Conservation (phyloP, 2,329 filamentous ascomycete genomes). For the Aspergillus intermedius region DNA sequence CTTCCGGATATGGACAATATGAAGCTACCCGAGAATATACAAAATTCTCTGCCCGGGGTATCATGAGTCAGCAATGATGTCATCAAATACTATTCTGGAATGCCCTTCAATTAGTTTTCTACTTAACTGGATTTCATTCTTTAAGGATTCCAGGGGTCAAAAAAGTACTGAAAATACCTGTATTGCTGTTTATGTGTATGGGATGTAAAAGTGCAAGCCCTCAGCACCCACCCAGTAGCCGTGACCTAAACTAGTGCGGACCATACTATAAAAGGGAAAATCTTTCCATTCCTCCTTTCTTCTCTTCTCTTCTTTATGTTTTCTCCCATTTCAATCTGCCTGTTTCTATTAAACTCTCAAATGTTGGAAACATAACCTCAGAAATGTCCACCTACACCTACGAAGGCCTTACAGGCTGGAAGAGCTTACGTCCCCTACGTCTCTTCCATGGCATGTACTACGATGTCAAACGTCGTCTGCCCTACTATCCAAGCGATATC, state of each 20-base stretch:
- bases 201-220: too few species aligned
- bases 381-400: constrained; percentile 22
- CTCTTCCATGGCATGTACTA: constrained; percentile 50
- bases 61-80: not conserved
- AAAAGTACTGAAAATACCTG: too few species aligned
- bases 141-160: too few species aligned
- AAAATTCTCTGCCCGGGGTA: not conserved
- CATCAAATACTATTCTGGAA: not conserved
- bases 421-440: constrained; percentile 34
- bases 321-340: too few species aligned
- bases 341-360: not conserved
- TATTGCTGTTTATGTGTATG: too few species aligned
- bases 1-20: not conserved
- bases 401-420: constrained; percentile 35
- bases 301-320: not conserved
- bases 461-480: constrained; percentile 47
- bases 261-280: not conserved
- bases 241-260: too few species aligned
- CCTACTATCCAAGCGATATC: constrained; percentile 53
- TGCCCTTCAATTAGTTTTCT: too few species aligned
- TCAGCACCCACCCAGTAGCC: too few species aligned
- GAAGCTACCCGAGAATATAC: not conserved
- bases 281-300: not conserved
- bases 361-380: not conserved
- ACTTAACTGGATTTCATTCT: too few species aligned